Percentiles rank a stretch among this genome's conserved stretches.
Evolutionary conservation across 176 grass and related monocot species (phyloP).

Genomic region (Zea mays): DNA sequence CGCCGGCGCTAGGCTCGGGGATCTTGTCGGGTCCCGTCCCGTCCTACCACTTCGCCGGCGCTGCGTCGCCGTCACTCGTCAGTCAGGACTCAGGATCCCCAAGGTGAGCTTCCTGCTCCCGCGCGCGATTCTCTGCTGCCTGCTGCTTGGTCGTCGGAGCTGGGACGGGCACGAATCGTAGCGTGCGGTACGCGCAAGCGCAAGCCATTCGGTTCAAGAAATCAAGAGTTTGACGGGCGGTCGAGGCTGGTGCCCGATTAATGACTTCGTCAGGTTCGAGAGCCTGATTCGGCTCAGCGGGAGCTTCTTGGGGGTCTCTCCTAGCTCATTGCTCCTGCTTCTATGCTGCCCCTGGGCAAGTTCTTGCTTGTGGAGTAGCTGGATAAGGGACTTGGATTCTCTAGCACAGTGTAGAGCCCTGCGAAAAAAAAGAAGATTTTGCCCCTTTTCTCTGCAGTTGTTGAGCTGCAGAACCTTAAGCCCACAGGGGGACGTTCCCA

Average conservation of each 20-base stretch:
- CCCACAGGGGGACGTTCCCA: neutral
- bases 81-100: neutral
- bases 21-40: neutral
- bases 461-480: neutral
- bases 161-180: neutral
- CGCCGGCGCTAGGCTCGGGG: neutral
- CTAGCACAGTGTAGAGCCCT: neutral
- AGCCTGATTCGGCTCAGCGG: neutral
- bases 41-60: neutral
- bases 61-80: neutral
- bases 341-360: neutral
- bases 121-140: neutral
- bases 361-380: constrained; percentile 16
- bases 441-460: neutral
- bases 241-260: neutral
- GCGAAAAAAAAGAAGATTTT: neutral
- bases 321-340: neutral
- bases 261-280: neutral
- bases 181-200: neutral
- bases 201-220: neutral
- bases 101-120: constrained; percentile 20
- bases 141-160: neutral
- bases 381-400: neutral
- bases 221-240: neutral
- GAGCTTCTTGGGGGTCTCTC: neutral